Percentiles rank a stretch among this genome's conserved stretches.
These are phyloP conservation scores for Nissolia schottii DNA, from an alignment of 306 rosid species.

Conservation along the genomic window DNA sequence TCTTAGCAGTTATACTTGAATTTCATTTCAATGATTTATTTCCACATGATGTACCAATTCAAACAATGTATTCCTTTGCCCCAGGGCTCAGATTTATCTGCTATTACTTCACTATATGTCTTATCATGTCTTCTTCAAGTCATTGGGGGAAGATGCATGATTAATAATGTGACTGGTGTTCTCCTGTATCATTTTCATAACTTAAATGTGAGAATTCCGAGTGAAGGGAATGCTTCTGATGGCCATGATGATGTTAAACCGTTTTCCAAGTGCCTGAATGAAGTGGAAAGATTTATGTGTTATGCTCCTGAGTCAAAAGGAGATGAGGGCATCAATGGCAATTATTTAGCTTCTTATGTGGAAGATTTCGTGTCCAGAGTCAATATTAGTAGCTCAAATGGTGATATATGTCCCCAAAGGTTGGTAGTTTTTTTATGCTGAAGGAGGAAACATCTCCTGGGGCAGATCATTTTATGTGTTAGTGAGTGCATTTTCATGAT, in stretches of 20 bases:
- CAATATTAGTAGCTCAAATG: slow-evolving; percentile 4
- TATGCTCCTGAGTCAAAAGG: slow-evolving; percentile 37
- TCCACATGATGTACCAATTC: slow-evolving; percentile 25
- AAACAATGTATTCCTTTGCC: slow-evolving; percentile 12
- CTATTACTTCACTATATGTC: slow-evolving; percentile 52
- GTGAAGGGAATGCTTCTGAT: slow-evolving; percentile 29
- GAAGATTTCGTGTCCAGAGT: slow-evolving; percentile 29
- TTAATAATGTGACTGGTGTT: slow-evolving; percentile 53
- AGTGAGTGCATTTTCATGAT: neutral
- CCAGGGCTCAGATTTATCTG: slow-evolving; percentile 61
- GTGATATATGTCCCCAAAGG: slow-evolving; percentile 39
- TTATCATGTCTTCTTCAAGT: slow-evolving; percentile 75
- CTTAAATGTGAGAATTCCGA: slow-evolving; percentile 25
- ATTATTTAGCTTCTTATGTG: slow-evolving; percentile 23
- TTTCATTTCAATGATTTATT: neutral
- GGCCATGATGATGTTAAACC: slow-evolving; percentile 24
- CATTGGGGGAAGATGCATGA: slow-evolving; percentile 54
- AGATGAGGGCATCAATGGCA: slow-evolving; percentile 24
- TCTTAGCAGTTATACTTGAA: neutral
- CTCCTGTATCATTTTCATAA: slow-evolving; percentile 43
- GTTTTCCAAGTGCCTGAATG: slow-evolving; percentile 35
- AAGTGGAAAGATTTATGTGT: slow-evolving; percentile 32
- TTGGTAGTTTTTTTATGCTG: slow-evolving; percentile 18
- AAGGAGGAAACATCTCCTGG: slow-evolving; percentile 5
- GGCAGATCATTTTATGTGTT: slow-evolving; percentile 15